phyloP scores from a whole-genome alignment of 768 basidiomycete genomes.

The Collybiopsis confluens region DNA sequence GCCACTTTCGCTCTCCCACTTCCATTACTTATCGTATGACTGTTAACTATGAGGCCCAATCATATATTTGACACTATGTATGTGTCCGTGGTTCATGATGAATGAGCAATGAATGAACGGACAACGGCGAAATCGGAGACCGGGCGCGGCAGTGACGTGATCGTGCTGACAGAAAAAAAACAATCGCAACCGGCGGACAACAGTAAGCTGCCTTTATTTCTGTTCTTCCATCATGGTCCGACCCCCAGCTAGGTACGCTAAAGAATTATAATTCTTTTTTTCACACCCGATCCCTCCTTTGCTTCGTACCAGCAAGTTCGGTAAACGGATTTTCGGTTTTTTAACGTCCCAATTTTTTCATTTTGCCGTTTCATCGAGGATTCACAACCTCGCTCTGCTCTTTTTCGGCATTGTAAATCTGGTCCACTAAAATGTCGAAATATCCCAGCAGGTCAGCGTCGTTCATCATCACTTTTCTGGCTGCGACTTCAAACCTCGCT shows the following conservation, averaged over 20 bases:
- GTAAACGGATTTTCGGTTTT: neutral
- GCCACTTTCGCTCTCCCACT: too few species aligned
- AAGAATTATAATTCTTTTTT: too few species aligned
- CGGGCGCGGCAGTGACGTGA: too few species aligned
- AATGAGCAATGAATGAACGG: too few species aligned
- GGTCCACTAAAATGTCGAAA: neutral
- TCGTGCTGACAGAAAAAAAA: too few species aligned
- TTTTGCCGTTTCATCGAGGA: neutral
- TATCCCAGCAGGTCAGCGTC: constrained; percentile 29
- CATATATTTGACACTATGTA: too few species aligned
- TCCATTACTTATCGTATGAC: too few species aligned
- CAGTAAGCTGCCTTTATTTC: too few species aligned
- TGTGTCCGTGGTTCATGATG: too few species aligned
- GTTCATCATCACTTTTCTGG: constrained; percentile 33
- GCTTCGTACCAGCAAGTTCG: neutral
- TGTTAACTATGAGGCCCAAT: too few species aligned
- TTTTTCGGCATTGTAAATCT: neutral
- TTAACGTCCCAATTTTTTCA: neutral
- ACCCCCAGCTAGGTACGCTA: constrained; percentile 4
- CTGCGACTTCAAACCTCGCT: constrained; percentile 27
- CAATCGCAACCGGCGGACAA: too few species aligned
- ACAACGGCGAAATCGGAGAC: too few species aligned
- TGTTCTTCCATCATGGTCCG: neutral
- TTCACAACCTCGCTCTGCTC: neutral
- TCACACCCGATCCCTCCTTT: neutral